phyloP scores from a whole-genome alignment of 176 grass and related monocot genomes.

The Aegilops bicornis region DNA sequence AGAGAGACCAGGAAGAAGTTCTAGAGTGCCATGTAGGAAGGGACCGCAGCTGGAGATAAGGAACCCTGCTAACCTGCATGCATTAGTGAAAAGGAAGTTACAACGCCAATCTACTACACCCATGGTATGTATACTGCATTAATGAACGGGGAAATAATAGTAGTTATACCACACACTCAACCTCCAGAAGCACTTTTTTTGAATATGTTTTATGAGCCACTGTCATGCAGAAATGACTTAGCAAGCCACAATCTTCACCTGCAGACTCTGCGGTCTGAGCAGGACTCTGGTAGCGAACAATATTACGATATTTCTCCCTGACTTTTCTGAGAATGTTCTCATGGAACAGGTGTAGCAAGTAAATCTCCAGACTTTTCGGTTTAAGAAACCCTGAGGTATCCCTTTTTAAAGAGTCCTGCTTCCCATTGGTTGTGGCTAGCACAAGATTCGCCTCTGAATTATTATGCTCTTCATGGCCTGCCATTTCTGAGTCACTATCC shows the following conservation, averaged over 20 bases:
- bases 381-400: slow-evolving; percentile 47
- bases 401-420: slow-evolving; percentile 30
- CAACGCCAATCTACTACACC: slow-evolving; percentile 9
- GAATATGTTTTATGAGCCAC: slow-evolving; percentile 86
- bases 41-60: slow-evolving; percentile 71
- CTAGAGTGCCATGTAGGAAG: slow-evolving; percentile 93
- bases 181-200: slow-evolving; percentile 73
- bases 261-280: slow-evolving; percentile 40
- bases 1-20: slow-evolving; percentile 89
- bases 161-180: slow-evolving; percentile 72
- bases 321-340: slow-evolving; percentile 55
- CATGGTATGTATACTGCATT: not conserved
- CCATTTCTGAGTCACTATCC: slow-evolving; percentile 39
- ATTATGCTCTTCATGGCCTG: slow-evolving; percentile 24
- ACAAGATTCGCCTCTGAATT: slow-evolving; percentile 49
- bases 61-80: slow-evolving; percentile 75
- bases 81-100: slow-evolving; percentile 31
- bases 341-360: slow-evolving; percentile 80
- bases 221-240: slow-evolving; percentile 84
- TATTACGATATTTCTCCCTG: slow-evolving; percentile 50
- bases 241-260: slow-evolving; percentile 41
- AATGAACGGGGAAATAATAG: not conserved
- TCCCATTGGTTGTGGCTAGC: slow-evolving; percentile 49
- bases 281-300: slow-evolving; percentile 23
- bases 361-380: slow-evolving; percentile 69